Conservation (phyloP, 73 alveolate species). For the Tetrahymena borealis region DNA sequence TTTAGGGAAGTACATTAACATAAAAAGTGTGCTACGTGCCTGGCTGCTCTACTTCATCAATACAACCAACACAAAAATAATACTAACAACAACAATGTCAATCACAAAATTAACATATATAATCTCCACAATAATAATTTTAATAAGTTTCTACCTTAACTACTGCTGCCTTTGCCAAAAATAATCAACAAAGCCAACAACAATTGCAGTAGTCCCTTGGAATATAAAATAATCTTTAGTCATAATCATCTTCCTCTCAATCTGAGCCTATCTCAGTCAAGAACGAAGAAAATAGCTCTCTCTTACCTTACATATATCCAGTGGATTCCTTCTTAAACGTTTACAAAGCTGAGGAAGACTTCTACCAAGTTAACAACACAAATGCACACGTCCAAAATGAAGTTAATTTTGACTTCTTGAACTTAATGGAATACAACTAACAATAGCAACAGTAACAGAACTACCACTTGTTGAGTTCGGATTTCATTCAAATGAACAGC, state of each 20-base stretch:
- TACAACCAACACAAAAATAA: background rate
- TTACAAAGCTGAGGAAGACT: background rate
- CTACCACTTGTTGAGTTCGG: background rate
- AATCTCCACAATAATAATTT: background rate
- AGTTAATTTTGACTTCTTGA: background rate
- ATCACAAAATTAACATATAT: background rate
- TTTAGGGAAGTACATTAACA: background rate
- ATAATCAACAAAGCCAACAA: background rate
- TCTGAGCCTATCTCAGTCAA: slow-evolving; percentile 1
- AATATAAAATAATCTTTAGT: background rate
- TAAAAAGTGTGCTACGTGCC: slow-evolving; percentile 1
- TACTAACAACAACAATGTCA: background rate
- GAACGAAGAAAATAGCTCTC: background rate
- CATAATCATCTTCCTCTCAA: background rate
- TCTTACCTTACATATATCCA: background rate
- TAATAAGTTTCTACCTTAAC: background rate
- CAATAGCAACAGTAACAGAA: background rate
- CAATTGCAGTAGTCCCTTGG: background rate
- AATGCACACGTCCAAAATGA: background rate
- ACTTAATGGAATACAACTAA: background rate
- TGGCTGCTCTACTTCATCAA: background rate
- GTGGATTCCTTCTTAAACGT: background rate
- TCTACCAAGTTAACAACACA: too few relatives aligned
- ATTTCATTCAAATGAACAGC: background rate
- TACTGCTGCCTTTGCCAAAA: background rate